Conservation (phyloP, 768 basidiomycete species). For the Leccinum truebloodii region DNA sequence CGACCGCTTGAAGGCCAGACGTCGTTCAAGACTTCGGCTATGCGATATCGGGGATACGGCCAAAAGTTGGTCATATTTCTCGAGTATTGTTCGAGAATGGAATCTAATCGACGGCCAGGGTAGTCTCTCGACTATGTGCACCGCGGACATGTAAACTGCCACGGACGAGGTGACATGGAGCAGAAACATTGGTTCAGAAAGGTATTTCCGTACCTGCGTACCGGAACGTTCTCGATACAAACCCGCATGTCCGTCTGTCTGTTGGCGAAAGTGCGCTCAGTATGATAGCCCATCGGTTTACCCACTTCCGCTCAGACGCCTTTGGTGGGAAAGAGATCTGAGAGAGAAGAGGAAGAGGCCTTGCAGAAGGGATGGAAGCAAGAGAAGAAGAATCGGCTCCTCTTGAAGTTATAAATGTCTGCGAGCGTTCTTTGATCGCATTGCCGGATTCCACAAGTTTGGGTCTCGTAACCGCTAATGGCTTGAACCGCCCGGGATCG, state of each 20-base stretch:
- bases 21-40: slow-evolving; percentile 43
- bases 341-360: slow-evolving; percentile 29
- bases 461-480: slow-evolving; percentile 4
- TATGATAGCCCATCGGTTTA: slow-evolving; percentile 52
- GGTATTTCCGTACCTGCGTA: slow-evolving; percentile 51
- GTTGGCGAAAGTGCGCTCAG: slow-evolving; percentile 47
- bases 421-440: background rate
- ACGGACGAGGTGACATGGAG: background rate
- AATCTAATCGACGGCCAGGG: slow-evolving; percentile 48
- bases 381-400: background rate
- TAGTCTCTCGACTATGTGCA: slow-evolving; percentile 43
- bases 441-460: background rate
- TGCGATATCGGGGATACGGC: slow-evolving; percentile 65
- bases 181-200: slow-evolving; percentile 1
- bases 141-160: slow-evolving; percentile 65
- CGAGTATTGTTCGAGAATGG: slow-evolving; percentile 40
- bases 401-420: background rate
- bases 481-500: slow-evolving; percentile 20
- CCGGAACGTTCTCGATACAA: slow-evolving; percentile 60
- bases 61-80: slow-evolving; percentile 61
- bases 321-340: slow-evolving; percentile 58
- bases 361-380: background rate
- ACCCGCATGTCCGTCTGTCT: slow-evolving; percentile 47
- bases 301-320: slow-evolving; percentile 56
- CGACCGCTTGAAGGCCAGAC: slow-evolving; percentile 42